Evolutionary conservation across 1,139 yeast genomes (phyloP).

Genomic region (Spathaspora sp.): DNA sequence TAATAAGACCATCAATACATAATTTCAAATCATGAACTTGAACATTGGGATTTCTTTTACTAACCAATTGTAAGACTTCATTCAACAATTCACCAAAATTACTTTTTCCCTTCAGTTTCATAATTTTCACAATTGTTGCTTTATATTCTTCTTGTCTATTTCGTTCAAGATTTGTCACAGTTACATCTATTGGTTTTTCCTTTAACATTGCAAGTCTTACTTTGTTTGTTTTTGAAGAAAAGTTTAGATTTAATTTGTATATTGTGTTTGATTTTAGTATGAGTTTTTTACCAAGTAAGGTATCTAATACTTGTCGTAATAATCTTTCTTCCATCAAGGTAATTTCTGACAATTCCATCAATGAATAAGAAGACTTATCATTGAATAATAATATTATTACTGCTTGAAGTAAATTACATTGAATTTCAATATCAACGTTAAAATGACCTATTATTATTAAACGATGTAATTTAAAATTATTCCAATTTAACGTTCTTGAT

Average conservation of each 20-base stretch:
- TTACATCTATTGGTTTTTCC: conserved; percentile 22
- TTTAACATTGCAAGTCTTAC: conserved; percentile 34
- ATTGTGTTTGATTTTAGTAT: neutral
- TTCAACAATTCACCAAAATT: conserved; percentile 26
- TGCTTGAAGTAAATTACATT: conserved; percentile 41
- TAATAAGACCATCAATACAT: conserved; percentile 34
- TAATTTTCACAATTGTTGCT: conserved; percentile 29
- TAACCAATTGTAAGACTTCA: conserved; percentile 21
- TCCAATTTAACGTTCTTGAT: conserved; percentile 28
- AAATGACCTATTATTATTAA: conserved; percentile 29
- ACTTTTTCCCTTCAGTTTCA: conserved; percentile 28
- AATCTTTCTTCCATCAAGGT: conserved; percentile 30
- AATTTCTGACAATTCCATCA: conserved; percentile 18
- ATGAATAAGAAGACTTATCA: conserved; percentile 16
- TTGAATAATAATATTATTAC: conserved; percentile 32
- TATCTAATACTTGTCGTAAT: conserved; percentile 26
- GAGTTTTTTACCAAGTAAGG: conserved; percentile 31
- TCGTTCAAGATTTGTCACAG: conserved; percentile 8
- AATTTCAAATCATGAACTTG: conserved; percentile 29
- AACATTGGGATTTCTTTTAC: conserved; percentile 25
- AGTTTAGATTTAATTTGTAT: conserved; percentile 26
- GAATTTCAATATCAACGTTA: conserved; percentile 29
- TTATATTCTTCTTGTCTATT: conserved; percentile 32
- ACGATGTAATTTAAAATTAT: conserved; percentile 35
- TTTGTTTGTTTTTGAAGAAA: conserved; percentile 28